Conservation (phyloP, 768 basidiomycete species). For the Amanita brunnescens region DNA sequence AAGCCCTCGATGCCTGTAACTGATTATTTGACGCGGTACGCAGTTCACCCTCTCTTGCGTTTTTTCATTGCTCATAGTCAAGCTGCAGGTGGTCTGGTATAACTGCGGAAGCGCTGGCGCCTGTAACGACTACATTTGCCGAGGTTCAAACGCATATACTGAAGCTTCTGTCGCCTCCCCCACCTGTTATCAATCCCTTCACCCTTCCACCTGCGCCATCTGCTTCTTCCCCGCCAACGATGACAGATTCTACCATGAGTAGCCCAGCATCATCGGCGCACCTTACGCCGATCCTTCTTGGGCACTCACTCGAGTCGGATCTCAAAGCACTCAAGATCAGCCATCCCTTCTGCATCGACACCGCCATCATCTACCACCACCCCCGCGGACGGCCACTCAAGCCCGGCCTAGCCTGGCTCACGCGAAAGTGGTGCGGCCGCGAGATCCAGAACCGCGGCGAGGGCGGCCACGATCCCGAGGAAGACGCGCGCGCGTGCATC, state of each 20-base stretch:
- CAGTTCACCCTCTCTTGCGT: not conserved
- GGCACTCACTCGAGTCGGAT: constrained; percentile 95
- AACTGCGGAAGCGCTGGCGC: constrained; percentile 59
- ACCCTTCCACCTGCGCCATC: constrained; percentile 14
- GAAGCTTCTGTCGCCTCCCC: constrained; percentile 45
- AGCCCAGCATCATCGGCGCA: constrained; percentile 19
- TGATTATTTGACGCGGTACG: constrained; percentile 89
- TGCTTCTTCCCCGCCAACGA: constrained; percentile 12
- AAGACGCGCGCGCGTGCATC: constrained; percentile 85
- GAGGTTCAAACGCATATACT: constrained; percentile 72
- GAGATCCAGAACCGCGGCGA: constrained; percentile 84
- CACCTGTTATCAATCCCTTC: constrained; percentile 26
- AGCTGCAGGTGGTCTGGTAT: constrained; percentile 82
- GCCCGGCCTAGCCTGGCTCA: constrained; percentile 94
- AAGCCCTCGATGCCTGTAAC: constrained; percentile 77
- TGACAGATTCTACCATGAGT: too few species aligned
- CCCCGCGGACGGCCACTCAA: constrained; percentile 90
- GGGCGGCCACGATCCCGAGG: constrained; percentile 89
- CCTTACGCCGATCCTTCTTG: constrained; percentile 69
- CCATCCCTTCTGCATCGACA: constrained; percentile 87
- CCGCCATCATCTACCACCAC: constrained; percentile 84
- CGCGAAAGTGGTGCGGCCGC: constrained; percentile 84
- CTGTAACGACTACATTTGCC: constrained; percentile 68
- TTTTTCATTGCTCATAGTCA: not conserved
- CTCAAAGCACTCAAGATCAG: constrained; percentile 79